A percentile compares a stretch with the other conserved stretches of the same genome.
These are phyloP conservation scores for Xylaria nigripes DNA, from an alignment of 495 filamentous ascomycete species.

Conservation along the genomic window DNA sequence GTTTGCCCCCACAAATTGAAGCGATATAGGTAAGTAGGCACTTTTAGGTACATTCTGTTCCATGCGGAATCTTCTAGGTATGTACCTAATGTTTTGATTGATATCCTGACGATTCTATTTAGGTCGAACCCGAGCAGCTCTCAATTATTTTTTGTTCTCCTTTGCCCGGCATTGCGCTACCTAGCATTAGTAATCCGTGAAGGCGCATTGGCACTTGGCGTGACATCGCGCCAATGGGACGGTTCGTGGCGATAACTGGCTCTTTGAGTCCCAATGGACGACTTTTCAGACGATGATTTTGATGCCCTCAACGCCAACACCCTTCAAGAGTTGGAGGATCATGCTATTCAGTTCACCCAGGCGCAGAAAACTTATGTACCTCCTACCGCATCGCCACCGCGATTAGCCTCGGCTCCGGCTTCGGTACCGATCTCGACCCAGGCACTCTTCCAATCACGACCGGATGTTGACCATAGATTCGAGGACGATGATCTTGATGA, in stretches of 20 bases:
- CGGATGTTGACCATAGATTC: constrained; percentile 10
- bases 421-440: constrained; percentile 2
- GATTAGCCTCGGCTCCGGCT: neutral
- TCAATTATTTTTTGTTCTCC: neutral
- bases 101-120: too few relatives aligned
- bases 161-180: neutral
- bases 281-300: constrained; percentile 42
- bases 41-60: neutral
- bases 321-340: constrained; percentile 40
- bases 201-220: neutral
- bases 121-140: neutral
- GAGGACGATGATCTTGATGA: constrained; percentile 32
- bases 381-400: constrained; percentile 18
- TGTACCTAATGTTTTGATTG: neutral
- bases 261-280: constrained; percentile 36
- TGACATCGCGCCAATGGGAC: constrained; percentile 23
- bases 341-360: constrained; percentile 41
- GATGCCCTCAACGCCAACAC: constrained; percentile 36
- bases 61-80: neutral
- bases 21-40: neutral
- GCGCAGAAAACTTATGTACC: constrained; percentile 23
- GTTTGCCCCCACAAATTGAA: neutral
- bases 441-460: neutral
- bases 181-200: neutral
- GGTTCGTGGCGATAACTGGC: constrained; percentile 16